Percentiles rank a stretch among this genome's conserved stretches.
Evolutionary conservation across 2,329 filamentous ascomycete genomes (phyloP).

Genomic region (Aspergillus sp.): DNA sequence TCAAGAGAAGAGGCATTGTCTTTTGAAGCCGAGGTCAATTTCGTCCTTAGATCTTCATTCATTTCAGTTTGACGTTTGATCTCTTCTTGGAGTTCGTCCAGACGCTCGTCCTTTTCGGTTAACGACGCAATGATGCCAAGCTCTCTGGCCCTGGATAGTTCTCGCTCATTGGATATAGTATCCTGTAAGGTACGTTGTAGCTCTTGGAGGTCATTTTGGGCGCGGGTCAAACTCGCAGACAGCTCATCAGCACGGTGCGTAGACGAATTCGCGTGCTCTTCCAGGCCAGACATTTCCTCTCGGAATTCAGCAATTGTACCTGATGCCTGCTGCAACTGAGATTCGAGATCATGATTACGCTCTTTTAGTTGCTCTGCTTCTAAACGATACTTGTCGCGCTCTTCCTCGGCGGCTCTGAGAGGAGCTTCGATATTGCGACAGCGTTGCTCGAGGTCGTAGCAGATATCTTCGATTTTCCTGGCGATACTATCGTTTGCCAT

Average conservation of each 20-base stretch:
- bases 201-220: slow-evolving; percentile 39
- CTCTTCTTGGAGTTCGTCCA: slow-evolving; percentile 44
- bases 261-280: slow-evolving; percentile 38
- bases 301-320: slow-evolving; percentile 40
- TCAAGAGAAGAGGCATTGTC: slow-evolving; percentile 25
- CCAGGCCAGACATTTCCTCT: slow-evolving; percentile 39
- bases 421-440: slow-evolving; percentile 58
- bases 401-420: slow-evolving; percentile 42
- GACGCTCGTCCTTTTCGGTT: slow-evolving; percentile 46
- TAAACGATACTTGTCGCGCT: slow-evolving; percentile 33
- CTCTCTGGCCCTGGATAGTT: slow-evolving; percentile 38
- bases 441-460: slow-evolving; percentile 56
- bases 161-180: slow-evolving; percentile 23
- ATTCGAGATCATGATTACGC: slow-evolving; percentile 39
- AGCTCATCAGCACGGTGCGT: slow-evolving; percentile 41
- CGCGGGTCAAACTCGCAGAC: slow-evolving; percentile 28
- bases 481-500: slow-evolving; percentile 50
- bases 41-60: slow-evolving; percentile 21
- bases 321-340: slow-evolving; percentile 35
- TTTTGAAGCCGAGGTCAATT: slow-evolving; percentile 23
- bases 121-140: slow-evolving; percentile 43
- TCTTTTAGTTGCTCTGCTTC: slow-evolving; percentile 37
- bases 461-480: slow-evolving; percentile 53
- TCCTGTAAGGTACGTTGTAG: slow-evolving; percentile 35
- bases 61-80: slow-evolving; percentile 25